Conservation (phyloP, 2,329 filamentous ascomycete genomes). For the Colletotrichum sp. region DNA sequence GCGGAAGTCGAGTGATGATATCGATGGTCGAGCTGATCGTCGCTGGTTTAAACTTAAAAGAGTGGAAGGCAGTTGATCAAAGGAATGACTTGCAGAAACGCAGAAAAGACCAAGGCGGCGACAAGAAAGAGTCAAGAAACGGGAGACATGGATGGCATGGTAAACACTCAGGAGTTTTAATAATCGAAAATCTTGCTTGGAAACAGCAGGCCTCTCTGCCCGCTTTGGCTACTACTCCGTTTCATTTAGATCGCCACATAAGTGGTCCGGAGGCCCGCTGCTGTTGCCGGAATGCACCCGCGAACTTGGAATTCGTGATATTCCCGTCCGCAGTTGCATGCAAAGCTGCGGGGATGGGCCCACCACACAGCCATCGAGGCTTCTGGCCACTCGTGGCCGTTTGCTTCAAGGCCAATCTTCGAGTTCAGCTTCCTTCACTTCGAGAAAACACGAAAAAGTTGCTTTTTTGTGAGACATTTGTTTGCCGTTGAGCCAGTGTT, state of each 20-base stretch:
- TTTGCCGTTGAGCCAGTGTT: neutral
- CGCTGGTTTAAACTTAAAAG: neutral
- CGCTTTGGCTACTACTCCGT: neutral
- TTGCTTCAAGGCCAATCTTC: neutral
- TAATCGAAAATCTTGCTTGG: neutral
- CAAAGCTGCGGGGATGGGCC: neutral
- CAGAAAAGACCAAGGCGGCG: neutral
- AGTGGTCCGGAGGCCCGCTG: neutral
- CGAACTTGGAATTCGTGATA: neutral
- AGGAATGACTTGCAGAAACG: neutral
- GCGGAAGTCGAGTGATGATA: neutral
- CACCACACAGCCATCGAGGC: neutral
- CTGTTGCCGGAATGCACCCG: neutral
- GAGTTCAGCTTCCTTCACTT: neutral
- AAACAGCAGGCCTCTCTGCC: neutral
- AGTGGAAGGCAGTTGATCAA: conserved; percentile 8
- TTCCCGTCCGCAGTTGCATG: neutral
- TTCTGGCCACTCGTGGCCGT: neutral
- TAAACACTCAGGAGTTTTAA: conserved; percentile 3
- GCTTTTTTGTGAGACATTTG: neutral
- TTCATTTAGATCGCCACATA: neutral
- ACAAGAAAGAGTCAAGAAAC: neutral
- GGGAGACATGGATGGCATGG: neutral
- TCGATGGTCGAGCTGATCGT: neutral
- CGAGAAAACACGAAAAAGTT: neutral